These are phyloP conservation scores for Abrus pulchellus DNA, from an alignment of 306 rosid species.

Conservation along the genomic window DNA sequence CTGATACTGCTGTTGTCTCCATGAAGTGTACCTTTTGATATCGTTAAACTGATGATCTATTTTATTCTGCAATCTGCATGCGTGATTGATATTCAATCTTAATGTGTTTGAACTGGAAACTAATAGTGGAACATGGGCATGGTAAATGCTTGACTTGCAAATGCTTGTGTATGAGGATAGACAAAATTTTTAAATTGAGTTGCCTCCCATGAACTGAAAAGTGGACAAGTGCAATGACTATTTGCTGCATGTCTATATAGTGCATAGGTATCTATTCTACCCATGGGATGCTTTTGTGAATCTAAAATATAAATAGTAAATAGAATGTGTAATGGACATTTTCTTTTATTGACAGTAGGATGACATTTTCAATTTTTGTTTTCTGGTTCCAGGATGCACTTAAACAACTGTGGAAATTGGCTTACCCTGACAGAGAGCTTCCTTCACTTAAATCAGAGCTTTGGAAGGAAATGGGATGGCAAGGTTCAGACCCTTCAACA, in stretches of 20 bases:
- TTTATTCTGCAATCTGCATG: constrained; percentile 32
- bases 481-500: constrained; percentile 95
- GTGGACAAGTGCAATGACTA: constrained; percentile 6
- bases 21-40: constrained; percentile 5
- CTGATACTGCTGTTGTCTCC: constrained; percentile 25
- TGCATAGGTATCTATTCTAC: constrained; percentile 13
- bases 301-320: constrained; percentile 12
- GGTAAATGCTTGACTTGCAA: constrained; percentile 19
- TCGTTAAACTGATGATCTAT: constrained; percentile 7
- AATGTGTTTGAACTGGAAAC: neutral
- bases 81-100: constrained; percentile 28
- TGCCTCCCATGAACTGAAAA: constrained; percentile 10
- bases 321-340: constrained; percentile 15
- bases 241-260: constrained; percentile 24
- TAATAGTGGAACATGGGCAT: neutral
- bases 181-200: constrained; percentile 10
- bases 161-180: constrained; percentile 27
- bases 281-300: constrained; percentile 12
- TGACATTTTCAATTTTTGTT: constrained; percentile 23
- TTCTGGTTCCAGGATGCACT: constrained; percentile 78
- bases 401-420: constrained; percentile 81
- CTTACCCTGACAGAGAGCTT: constrained; percentile 84
- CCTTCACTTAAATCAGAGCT: constrained; percentile 89
- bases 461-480: constrained; percentile 99
- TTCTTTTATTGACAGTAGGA: neutral